Base-by-base conservation (phyloP, 1,284 basidiomycete genomes). In the Pterulicium gracile region DNA sequence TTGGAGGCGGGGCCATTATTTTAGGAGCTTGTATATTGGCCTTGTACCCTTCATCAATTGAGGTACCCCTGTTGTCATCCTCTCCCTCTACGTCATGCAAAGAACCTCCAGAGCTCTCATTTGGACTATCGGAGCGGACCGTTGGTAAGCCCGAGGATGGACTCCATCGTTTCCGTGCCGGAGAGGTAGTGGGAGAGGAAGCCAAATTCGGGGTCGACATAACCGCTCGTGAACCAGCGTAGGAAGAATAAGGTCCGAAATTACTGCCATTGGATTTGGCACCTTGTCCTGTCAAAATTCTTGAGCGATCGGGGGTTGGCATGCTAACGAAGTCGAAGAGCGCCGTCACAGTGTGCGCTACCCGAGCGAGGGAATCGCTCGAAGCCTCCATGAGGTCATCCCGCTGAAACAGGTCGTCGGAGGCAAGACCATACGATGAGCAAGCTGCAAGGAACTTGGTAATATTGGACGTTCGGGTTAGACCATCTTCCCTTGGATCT, bases 401-500 rank as follows among this genome's bases (percentile, higher is more conserved):
- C 7, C 69, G 67, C 45, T 73, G 68, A 60, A 88, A 89, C 39
- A 86, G 64, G 48, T 82, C 79, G 47, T 78, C 74, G 21, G 73
- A 62, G 22, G 70, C 59, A 5, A 87, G 62, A 4, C 82, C 81
- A 49, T 78, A 73, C 22, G 75, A 72, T 10, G 81, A 72, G 52
- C 79, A 83, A 1, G 80, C 75, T 3, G 81, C 79, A 23, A 86
- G 68, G 56, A 89, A 89, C 59, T 77, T 80, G 22, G 79, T 77
- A 34, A 88, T 70, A 55, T 89, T 89, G 41, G 73, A 72, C 3
- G 74, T 75, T 46, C 76, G 75, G 52, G 70, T 65, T 50, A 79
- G 66, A 4, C 79, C 78, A 55, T 86, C 79, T 55, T 85, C 81
- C n/a, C 76, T 70, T 44, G 69, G 59, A 57, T 87, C 81, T 40